Conservation (phyloP, 2,329 filamentous ascomycete genomes). For the Penicillium crustosum region DNA sequence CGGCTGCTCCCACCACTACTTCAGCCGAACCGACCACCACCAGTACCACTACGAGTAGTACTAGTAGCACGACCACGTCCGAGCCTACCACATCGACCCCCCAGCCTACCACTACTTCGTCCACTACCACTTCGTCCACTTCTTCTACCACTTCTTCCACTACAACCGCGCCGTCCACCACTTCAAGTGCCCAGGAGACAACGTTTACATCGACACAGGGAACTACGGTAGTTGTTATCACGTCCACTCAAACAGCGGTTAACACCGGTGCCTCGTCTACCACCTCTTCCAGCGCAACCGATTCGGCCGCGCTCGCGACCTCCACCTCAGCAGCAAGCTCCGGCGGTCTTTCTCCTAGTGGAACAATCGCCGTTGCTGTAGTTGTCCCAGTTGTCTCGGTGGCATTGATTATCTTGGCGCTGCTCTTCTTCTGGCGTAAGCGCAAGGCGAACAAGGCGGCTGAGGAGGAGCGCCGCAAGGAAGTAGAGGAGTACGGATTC, state of each 20-base stretch:
- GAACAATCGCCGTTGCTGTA: constrained; percentile 86
- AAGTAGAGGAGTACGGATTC: constrained; percentile 95
- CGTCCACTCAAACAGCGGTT: constrained; percentile 11
- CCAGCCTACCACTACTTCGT: constrained; percentile 25
- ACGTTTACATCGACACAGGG: constrained; percentile 18
- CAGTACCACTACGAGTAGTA: constrained; percentile 16
- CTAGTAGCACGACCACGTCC: constrained; percentile 17
- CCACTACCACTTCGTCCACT: background rate
- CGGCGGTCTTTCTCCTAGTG: constrained; percentile 49
- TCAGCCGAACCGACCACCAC: constrained; percentile 10
- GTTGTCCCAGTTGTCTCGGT: constrained; percentile 90
- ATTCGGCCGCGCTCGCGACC: constrained; percentile 26
- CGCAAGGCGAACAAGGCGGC: constrained; percentile 81
- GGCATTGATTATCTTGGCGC: constrained; percentile 72
- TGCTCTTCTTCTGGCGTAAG: constrained; percentile 82
- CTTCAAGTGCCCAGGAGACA: constrained; percentile 15
- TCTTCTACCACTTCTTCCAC: constrained; percentile 5
- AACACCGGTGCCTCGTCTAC: constrained; percentile 24
- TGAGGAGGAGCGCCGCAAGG: constrained; percentile 86
- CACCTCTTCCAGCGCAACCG: constrained; percentile 10
- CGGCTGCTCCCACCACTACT: background rate
- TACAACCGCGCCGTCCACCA: constrained; percentile 11
- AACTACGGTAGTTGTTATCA: constrained; percentile 16
- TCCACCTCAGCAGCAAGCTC: constrained; percentile 25
- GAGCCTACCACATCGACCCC: constrained; percentile 18